A percentile compares a stretch with the other conserved stretches of the same genome.
These are phyloP conservation scores for Quercus bicolor DNA, from an alignment of 306 rosid species.

Conservation along the genomic window DNA sequence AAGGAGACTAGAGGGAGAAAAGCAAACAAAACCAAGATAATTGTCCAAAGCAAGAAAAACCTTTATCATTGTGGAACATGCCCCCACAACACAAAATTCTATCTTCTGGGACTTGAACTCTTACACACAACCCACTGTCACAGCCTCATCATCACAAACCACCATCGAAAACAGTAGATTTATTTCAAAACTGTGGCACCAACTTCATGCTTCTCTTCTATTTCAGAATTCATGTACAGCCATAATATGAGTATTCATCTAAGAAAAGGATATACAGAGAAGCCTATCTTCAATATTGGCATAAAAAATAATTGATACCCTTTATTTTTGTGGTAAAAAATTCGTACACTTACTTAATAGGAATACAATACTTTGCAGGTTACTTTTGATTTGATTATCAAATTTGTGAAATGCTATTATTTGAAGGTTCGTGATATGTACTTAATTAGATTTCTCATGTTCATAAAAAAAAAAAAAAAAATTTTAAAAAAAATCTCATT, in stretches of 20 bases:
- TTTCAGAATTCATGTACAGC: no score
- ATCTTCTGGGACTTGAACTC: constrained; percentile 23
- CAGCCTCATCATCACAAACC: not conserved
- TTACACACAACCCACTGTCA: no score
- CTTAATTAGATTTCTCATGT: no score
- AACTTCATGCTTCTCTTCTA: not conserved
- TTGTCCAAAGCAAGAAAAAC: not conserved
- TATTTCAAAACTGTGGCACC: constrained; percentile 13
- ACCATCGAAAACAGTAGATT: constrained; percentile 24
- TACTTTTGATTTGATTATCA: no score
- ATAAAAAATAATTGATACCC: no score
- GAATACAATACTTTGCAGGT: no score
- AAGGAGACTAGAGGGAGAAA: constrained; percentile 49
- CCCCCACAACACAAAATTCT: constrained; percentile 21
- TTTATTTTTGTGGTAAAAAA: no score
- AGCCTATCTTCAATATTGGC: no score
- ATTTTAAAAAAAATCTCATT: no score
- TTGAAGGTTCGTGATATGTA: not conserved
- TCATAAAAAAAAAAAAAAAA: no score
- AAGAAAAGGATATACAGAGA: no score
- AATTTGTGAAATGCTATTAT: not conserved
- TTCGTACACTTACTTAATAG: no score
- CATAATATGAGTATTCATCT: not conserved
- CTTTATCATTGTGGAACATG: constrained; percentile 3
- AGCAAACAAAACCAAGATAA: constrained; percentile 9